A percentile compares a stretch with the other conserved stretches of the same genome.
Conservation (phyloP, 2,329 filamentous ascomycete genomes). For the Aspergillus flavus region DNA sequence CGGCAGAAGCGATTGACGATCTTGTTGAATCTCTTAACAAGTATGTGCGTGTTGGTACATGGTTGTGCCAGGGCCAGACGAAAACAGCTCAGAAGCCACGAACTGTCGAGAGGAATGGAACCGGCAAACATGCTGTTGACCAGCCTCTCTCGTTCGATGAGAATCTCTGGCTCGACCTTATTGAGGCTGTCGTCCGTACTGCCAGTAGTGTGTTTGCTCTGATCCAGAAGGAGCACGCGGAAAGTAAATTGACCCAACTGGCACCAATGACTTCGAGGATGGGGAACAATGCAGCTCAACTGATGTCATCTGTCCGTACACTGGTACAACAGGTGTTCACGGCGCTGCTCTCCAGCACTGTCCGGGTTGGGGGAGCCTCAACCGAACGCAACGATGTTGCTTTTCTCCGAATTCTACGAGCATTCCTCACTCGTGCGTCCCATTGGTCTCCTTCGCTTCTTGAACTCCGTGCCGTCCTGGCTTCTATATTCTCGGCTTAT, state of each 20-base stretch:
- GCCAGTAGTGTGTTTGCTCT: constrained; percentile 65
- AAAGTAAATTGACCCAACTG: constrained; percentile 23
- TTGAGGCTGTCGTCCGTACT: constrained; percentile 64
- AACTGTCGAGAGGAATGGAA: constrained; percentile 35
- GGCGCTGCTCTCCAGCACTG: constrained; percentile 76
- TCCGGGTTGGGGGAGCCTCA: constrained; percentile 43
- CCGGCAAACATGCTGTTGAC: constrained; percentile 51
- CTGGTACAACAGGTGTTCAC: constrained; percentile 91
- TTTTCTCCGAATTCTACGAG: constrained; percentile 85
- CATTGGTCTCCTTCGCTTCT: constrained; percentile 81
- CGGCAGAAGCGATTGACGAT: constrained; percentile 70
- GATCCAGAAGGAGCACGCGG: constrained; percentile 45
- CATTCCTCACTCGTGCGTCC: constrained; percentile 83
- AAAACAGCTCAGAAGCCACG: constrained; percentile 54
- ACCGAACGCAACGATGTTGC: constrained; percentile 61
- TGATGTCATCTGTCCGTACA: constrained; percentile 70
- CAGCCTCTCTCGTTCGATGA: constrained; percentile 63
- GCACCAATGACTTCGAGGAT: constrained; percentile 15
- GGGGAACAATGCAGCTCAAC: constrained; percentile 38
- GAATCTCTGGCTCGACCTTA: constrained; percentile 66
- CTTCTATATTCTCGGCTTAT: constrained; percentile 92
- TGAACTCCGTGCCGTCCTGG: constrained; percentile 80
- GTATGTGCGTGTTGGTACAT: constrained; percentile 89
- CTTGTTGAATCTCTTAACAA: constrained; percentile 80
- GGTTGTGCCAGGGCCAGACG: constrained; percentile 88